Evolutionary conservation across 2,329 filamentous ascomycete genomes (phyloP).

Genomic region (Rosellinia necatrix): DNA sequence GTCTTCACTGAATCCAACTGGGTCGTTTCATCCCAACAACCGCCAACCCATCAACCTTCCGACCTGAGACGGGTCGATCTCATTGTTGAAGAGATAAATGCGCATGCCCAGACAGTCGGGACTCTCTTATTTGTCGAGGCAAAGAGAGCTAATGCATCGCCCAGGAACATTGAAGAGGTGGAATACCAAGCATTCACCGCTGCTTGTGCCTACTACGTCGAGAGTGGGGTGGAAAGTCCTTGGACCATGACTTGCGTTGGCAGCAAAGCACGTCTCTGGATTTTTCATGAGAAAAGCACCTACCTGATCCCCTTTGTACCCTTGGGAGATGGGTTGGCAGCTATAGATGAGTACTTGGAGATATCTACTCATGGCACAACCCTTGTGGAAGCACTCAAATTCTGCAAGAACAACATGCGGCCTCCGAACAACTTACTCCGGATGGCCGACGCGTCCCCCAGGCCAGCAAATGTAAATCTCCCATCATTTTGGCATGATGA

Average conservation of each 20-base stretch:
- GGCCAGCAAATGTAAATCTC: slow-evolving; percentile 4
- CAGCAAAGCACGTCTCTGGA: neutral
- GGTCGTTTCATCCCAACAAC: slow-evolving; percentile 5
- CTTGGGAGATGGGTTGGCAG: neutral
- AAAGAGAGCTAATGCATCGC: neutral
- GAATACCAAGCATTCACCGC: neutral
- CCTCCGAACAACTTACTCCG: neutral
- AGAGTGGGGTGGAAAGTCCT: neutral
- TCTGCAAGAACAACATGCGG: slow-evolving; percentile 1
- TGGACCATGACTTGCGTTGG: slow-evolving; percentile 10
- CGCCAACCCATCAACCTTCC: neutral
- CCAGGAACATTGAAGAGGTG: neutral
- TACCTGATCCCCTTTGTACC: slow-evolving; percentile 7
- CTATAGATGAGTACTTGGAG: slow-evolving; percentile 2
- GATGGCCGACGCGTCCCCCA: neutral
- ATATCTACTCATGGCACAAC: slow-evolving; percentile 7
- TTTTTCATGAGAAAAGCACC: neutral
- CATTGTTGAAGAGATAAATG: slow-evolving; percentile 1
- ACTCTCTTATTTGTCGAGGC: slow-evolving; percentile 4
- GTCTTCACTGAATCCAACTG: slow-evolving; percentile 1
- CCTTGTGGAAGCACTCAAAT: slow-evolving; percentile 1
- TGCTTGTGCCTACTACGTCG: slow-evolving; percentile 1
- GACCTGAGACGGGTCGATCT: neutral
- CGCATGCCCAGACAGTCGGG: neutral
- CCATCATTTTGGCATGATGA: slow-evolving; percentile 3